Evolutionary conservation across 306 rosid species (phyloP).

Genomic region (Psophocarpus tetragonolobus): DNA sequence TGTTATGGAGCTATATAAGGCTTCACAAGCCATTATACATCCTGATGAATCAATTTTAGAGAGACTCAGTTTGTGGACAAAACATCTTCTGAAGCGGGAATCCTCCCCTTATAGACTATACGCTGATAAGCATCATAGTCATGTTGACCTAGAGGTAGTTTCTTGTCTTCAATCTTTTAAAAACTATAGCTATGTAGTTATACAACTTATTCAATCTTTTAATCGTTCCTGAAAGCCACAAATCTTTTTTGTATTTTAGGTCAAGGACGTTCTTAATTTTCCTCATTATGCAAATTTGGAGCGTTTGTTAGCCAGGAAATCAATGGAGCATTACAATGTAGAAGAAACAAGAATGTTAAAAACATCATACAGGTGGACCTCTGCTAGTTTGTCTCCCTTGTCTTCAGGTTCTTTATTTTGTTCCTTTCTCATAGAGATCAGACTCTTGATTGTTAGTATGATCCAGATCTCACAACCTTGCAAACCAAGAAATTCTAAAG

Average conservation of each 20-base stretch:
- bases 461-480: constrained; percentile 63
- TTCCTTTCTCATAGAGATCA: neutral
- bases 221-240: constrained; percentile 4
- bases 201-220: neutral
- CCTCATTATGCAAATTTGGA: constrained; percentile 62
- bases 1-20: constrained; percentile 66
- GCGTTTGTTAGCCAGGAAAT: constrained; percentile 59
- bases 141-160: constrained; percentile 63
- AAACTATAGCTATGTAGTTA: neutral
- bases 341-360: constrained; percentile 64
- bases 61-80: constrained; percentile 59
- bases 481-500: constrained; percentile 61
- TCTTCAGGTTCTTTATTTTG: neutral
- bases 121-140: constrained; percentile 32
- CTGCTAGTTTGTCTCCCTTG: neutral
- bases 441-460: constrained; percentile 4
- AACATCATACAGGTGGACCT: constrained; percentile 62
- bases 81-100: constrained; percentile 53
- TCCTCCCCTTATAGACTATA: constrained; percentile 21
- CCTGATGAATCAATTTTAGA: constrained; percentile 66
- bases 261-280: constrained; percentile 57
- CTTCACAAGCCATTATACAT: constrained; percentile 64
- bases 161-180: neutral
- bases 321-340: constrained; percentile 54
- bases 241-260: constrained; percentile 46